phyloP scores from a whole-genome alignment of 345 rosid genomes.

The Carallia brachiata region DNA sequence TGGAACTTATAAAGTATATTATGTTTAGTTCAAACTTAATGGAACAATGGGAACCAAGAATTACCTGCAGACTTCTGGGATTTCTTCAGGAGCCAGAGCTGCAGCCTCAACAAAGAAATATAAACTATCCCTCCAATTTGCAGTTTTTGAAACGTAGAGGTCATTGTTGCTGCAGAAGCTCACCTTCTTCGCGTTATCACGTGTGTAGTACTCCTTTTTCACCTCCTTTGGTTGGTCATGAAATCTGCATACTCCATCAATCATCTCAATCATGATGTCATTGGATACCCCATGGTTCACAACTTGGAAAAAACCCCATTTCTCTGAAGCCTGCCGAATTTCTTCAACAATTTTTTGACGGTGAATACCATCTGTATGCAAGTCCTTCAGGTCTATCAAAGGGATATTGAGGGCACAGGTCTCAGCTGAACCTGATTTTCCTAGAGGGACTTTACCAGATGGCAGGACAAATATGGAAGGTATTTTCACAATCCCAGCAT shows the following conservation, averaged over 20 bases:
- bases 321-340: conserved; percentile 1
- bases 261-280: conserved; percentile 4
- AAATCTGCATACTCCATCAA: conserved; percentile 19
- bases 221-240: conserved; percentile 19
- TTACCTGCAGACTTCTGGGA: conserved; percentile 27
- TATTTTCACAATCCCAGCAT: not conserved
- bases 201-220: conserved; percentile 15
- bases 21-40: not conserved
- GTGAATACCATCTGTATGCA: not conserved
- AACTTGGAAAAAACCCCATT: conserved; percentile 12
- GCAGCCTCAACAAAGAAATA: conserved; percentile 13
- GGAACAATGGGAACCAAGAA: not conserved
- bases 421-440: not conserved
- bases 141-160: conserved; percentile 17
- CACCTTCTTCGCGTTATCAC: conserved; percentile 19
- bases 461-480: conserved; percentile 6
- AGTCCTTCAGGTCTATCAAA: conserved; percentile 10
- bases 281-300: conserved; percentile 24
- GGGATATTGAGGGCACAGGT: not conserved
- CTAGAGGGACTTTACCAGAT: not conserved
- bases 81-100: conserved; percentile 15
- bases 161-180: conserved; percentile 17
- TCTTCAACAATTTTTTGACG: not conserved
- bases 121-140: conserved; percentile 34
- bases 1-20: not conserved